phyloP scores from a whole-genome alignment of 192 early-diverging fungal species.

The Irineochytrium annulatum region DNA sequence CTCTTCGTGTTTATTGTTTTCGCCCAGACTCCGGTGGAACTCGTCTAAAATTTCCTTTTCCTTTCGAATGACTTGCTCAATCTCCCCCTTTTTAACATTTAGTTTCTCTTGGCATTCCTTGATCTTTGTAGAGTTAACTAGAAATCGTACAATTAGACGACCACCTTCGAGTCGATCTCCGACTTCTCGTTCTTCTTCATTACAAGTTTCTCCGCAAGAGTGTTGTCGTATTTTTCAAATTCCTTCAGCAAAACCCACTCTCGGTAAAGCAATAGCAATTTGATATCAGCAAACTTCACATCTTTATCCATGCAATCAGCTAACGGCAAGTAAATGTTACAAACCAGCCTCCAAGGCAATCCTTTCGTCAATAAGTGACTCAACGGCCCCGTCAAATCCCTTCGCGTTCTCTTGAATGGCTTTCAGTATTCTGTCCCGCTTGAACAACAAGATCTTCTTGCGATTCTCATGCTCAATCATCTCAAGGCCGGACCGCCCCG shows the following conservation, averaged over 20 bases:
- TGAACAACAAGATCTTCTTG: conserved; percentile 29
- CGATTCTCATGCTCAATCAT: conserved; percentile 31
- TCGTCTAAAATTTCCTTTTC: conserved; percentile 55
- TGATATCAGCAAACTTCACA: conserved; percentile 57
- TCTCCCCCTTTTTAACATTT: conserved; percentile 52
- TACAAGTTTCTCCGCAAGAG: conserved; percentile 48
- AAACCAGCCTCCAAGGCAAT: conserved; percentile 46
- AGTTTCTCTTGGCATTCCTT: conserved; percentile 61
- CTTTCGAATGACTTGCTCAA: conserved; percentile 45
- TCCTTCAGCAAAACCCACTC: conserved; percentile 66
- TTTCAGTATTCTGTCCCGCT: conserved; percentile 28
- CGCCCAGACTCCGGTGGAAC: conserved; percentile 42
- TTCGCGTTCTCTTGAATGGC: conserved; percentile 25
- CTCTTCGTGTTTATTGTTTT: conserved; percentile 62
- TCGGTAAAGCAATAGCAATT: conserved; percentile 52
- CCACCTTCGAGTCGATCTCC: conserved; percentile 52
- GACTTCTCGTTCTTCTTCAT: conserved; percentile 47
- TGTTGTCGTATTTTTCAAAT: conserved; percentile 61
- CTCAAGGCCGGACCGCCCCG: conserved; percentile 21
- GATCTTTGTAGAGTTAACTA: conserved; percentile 35
- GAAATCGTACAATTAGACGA: background rate
- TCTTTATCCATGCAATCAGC: conserved; percentile 29
- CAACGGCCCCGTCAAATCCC: conserved; percentile 43
- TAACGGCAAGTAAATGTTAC: background rate
- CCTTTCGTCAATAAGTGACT: conserved; percentile 41